Conservation (phyloP, 2,329 filamentous ascomycete species). For the Akanthomyces lecanii region DNA sequence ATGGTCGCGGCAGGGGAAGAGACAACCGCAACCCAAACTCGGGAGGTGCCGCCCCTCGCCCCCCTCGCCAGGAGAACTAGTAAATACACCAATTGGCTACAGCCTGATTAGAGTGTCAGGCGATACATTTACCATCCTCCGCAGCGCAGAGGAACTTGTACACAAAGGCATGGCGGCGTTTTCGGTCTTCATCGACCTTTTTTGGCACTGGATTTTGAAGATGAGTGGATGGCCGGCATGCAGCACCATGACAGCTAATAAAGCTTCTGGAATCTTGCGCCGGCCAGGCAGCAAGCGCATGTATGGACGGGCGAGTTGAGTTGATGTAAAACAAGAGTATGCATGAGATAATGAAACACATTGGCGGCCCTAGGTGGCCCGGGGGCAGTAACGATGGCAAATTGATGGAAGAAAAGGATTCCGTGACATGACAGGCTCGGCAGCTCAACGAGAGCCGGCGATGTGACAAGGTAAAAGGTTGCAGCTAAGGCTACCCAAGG, state of each 20-base stretch:
- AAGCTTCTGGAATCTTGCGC: not conserved
- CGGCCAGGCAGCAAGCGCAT: not conserved
- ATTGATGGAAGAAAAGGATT: not conserved
- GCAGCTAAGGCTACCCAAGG: not conserved
- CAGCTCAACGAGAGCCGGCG: not conserved
- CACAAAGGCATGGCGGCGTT: conserved; percentile 40
- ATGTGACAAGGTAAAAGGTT: no score
- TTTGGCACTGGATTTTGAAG: conserved; percentile 14
- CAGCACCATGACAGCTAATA: not conserved
- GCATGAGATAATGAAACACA: not conserved
- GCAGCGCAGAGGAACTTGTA: conserved; percentile 33
- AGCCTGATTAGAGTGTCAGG: conserved; percentile 27
- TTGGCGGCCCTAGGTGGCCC: not conserved
- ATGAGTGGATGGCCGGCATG: not conserved
- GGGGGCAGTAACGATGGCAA: not conserved
- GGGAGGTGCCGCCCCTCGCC: conserved; percentile 30
- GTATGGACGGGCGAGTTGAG: conserved; percentile 1
- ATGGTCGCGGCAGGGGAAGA: conserved; percentile 42
- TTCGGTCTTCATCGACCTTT: conserved; percentile 18
- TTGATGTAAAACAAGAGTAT: conserved; percentile 2
- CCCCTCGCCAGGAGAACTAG: conserved; percentile 38
- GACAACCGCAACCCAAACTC: conserved; percentile 34
- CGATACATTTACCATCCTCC: conserved; percentile 29
- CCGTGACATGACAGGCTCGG: not conserved
- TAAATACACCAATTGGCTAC: conserved; percentile 25